phyloP scores from a whole-genome alignment of 257 asterid species.

The Fraxinus quadrangulata region DNA sequence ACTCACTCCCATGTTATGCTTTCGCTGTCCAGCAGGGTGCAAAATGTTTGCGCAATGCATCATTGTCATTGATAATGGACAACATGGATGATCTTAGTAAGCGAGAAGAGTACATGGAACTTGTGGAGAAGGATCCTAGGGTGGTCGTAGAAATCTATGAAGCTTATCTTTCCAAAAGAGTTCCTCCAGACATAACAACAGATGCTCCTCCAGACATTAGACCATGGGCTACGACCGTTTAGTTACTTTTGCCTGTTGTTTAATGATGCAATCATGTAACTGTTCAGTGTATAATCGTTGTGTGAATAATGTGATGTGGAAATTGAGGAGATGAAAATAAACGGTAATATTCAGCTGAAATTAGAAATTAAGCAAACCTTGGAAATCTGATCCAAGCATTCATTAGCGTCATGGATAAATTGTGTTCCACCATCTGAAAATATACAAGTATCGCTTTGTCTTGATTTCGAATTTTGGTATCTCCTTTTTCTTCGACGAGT shows the following conservation, averaged over 20 bases:
- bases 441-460: slow-evolving; percentile 34
- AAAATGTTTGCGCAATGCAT: slow-evolving; percentile 62
- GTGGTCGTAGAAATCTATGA: slow-evolving; percentile 74
- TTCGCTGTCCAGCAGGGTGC: slow-evolving; percentile 79
- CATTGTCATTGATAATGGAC: slow-evolving; percentile 66
- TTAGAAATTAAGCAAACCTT: slow-evolving; percentile 42
- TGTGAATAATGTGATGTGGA: background rate
- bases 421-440: slow-evolving; percentile 46
- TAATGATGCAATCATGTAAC: too few species aligned
- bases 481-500: slow-evolving; percentile 32
- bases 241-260: background rate
- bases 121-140: slow-evolving; percentile 81
- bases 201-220: too few species aligned
- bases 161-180: slow-evolving; percentile 51
- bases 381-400: slow-evolving; percentile 54
- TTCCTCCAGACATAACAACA: too few species aligned
- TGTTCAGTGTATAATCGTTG: background rate
- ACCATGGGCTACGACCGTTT: too few species aligned
- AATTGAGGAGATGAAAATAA: slow-evolving; percentile 18
- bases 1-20: slow-evolving; percentile 63
- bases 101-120: slow-evolving; percentile 67
- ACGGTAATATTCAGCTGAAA: slow-evolving; percentile 3
- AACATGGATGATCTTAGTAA: slow-evolving; percentile 72
- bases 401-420: slow-evolving; percentile 30
- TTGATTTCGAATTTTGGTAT: slow-evolving; percentile 28